phyloP scores from a whole-genome alignment of 176 grass and related monocot genomes.

The Melocanna baccifera region DNA sequence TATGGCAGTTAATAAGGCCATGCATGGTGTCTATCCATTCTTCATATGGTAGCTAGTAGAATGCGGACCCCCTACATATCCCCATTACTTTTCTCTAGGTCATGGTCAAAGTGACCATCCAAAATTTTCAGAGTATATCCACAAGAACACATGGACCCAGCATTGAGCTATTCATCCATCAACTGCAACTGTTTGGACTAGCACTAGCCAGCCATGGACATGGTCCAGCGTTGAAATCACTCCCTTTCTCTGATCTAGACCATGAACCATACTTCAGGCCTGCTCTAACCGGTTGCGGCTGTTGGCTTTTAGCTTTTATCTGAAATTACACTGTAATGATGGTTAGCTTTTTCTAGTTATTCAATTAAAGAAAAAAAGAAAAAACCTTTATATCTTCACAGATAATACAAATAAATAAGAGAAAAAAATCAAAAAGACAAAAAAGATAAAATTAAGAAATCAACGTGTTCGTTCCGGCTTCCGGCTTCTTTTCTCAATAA shows the following conservation, averaged over 20 bases:
- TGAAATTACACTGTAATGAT: too few species aligned
- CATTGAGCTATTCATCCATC: slow-evolving; percentile 14
- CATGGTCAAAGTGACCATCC: background rate
- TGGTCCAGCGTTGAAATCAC: slow-evolving; percentile 6
- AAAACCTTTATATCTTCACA: too few species aligned
- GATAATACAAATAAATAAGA: too few species aligned
- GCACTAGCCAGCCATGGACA: background rate
- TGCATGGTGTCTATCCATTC: background rate
- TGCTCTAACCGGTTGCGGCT: too few species aligned
- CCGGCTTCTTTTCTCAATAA: background rate
- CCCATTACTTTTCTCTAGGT: background rate
- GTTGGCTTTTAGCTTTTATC: too few species aligned
- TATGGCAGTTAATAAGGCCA: slow-evolving; percentile 15
- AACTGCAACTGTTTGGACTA: background rate
- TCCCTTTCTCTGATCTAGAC: background rate
- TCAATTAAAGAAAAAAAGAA: too few species aligned
- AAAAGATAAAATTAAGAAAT: too few species aligned
- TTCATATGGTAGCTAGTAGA: slow-evolving; percentile 10
- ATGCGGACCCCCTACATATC: background rate
- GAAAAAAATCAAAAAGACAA: too few species aligned
- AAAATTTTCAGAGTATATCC: background rate
- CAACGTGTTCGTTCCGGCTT: too few species aligned
- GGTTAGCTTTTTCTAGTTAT: too few species aligned
- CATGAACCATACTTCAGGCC: background rate
- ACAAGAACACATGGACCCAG: background rate